Base-by-base conservation (phyloP, 2,329 filamentous ascomycete species). In the Trichoderma aggressivum region DNA sequence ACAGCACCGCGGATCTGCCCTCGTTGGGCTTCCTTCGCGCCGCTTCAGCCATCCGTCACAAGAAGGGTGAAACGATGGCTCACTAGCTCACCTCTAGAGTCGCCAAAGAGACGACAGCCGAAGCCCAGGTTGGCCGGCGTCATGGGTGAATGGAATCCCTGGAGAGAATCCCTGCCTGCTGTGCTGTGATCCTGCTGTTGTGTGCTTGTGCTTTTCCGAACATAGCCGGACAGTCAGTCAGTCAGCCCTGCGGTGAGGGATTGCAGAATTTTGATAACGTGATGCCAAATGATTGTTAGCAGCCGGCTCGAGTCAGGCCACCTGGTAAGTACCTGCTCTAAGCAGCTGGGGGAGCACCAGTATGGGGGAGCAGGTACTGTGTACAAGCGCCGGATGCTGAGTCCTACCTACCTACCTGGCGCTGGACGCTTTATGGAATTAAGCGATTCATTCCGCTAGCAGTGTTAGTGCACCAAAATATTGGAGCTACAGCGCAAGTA, bases 401-500 rank as follows among this genome's bases (percentile, higher is more conserved):
- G 39, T n/a, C 39, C 39, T n/a, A 58, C 55, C 26, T 28, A 28
- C 26, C 26, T 28, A 5, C 26, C 55, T n/a, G 16, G 6, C 24
- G n/a, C n/a, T n/a, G n/a, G n/a, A 21, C n/a, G 24, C 12, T 47
- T 53, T 64, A 64, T 64, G 62, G 62, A 64, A 64, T 64, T 64
- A 64, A 64, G 30, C 62, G 21, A 36, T 63, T 63, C 36, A n/a
- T 47, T 47, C 34, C 21, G 21, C 59, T 62, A 39, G 58, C 30
- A 24, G 8, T 21, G 16, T 26, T 3, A 61, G 59, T 47, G 60
- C 21, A 61, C 34, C 8, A 14, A 61, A 43, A 10, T 43, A 43
- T 43, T 43, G 30, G 55, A 28, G 18, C 28, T 58, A 11, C 12
- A 58, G 14, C 11, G 28, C 28, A 21, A 58, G 61, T 62, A 63